Base-by-base conservation (phyloP, 495 filamentous ascomycete species). In the Cenococcum geophilum region DNA sequence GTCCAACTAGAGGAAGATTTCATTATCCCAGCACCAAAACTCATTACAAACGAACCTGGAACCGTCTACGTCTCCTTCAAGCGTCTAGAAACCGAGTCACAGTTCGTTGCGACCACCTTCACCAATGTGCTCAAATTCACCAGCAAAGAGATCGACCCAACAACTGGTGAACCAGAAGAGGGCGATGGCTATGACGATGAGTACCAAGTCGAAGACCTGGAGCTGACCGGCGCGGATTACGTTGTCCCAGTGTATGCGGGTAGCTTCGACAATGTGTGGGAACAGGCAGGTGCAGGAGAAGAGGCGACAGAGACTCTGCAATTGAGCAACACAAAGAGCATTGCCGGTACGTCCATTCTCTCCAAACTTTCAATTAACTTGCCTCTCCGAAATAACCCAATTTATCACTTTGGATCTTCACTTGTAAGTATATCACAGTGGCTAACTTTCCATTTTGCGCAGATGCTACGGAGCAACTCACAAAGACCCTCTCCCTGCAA, bases 261-360 rank as follows among this genome's bases (percentile, higher is more conserved):
- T 71, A 95, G 88, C 78, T 98, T 97, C 75, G 89, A 89, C 60
- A 90, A 96, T 71, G 80, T 97, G n/a, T 98, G 93, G 93, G 89
- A 95, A 73, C 89, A 95, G 73, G 87, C 93, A 20, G 88, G 88
- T 14, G 64, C 50, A 50, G 89, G 90, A 32, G 91, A 96, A 59
- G 91, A 96, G 68, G 88, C 88, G 5, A 87, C 87, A 59, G 95
- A 97, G 77, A 97, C 93, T 48, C 77, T 97, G 70, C 90, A 95
- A 72, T 79, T 98, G 60, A 86, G 86, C 69, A 88, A 86, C 65
- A 82, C 92, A 63, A 97, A 95, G 83, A 87, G 89, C 67, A 96
- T 98, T 71, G 82, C 88, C 63, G 92, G 92, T 96, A 85, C 64
- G 87, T 80, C 3, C 40, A 45, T 45, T 18, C 11, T 10, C 40